phyloP scores from a whole-genome alignment of 225 moss, liverwort and hornwort genomes.

The Pseudisothecium myosuroides region DNA sequence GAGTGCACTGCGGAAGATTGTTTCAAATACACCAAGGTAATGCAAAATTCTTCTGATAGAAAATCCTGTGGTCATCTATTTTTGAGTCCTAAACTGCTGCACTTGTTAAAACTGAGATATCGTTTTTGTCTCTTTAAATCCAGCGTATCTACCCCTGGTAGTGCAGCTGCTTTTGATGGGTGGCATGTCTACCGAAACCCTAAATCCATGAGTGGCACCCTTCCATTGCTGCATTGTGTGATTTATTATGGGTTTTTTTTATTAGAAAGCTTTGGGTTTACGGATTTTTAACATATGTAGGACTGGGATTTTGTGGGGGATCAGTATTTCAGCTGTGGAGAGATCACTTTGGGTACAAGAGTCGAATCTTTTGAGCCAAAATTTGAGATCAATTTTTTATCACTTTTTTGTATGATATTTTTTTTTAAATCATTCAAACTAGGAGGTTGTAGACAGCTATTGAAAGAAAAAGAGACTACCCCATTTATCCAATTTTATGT shows the following conservation, averaged over 20 bases:
- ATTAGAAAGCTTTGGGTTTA: not conserved
- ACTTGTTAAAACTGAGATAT: not conserved
- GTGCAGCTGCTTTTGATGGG: not conserved
- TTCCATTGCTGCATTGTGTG: not conserved
- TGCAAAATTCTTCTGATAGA: not conserved
- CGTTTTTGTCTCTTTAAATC: not conserved
- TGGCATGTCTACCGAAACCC: not conserved
- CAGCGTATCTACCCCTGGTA: not conserved
- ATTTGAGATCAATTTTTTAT: not conserved
- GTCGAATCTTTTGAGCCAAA: not conserved
- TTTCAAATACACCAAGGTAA: constrained; percentile 46
- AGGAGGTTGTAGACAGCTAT: not conserved
- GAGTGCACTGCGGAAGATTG: constrained; percentile 84
- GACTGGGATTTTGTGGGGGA: not conserved
- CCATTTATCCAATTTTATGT: not conserved
- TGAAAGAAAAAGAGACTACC: not conserved
- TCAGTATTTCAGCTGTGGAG: not conserved
- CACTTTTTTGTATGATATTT: not conserved
- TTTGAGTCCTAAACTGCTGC: not conserved
- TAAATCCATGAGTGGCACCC: not conserved
- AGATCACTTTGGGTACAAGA: not conserved
- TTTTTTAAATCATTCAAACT: not conserved
- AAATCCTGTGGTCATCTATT: not conserved
- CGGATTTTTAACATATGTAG: not conserved
- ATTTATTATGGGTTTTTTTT: not conserved